Conservation (phyloP, 2,329 filamentous ascomycete species). For the Colletotrichum plurivorum region DNA sequence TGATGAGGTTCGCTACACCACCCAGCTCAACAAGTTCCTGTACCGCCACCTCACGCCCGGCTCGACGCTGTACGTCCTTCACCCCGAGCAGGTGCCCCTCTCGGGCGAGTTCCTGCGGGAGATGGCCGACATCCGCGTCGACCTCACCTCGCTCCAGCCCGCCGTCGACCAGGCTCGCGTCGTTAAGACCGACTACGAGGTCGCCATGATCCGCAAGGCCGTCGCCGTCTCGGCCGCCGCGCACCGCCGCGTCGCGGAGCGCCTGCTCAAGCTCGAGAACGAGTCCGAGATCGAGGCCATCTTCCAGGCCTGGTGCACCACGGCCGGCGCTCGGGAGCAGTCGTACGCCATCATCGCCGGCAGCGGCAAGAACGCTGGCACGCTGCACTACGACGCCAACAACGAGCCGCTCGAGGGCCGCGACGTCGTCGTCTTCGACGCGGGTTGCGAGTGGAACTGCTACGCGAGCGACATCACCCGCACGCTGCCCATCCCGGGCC, state of each 20-base stretch:
- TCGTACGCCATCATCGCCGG: constrained; percentile 93
- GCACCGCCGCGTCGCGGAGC: constrained; percentile 79
- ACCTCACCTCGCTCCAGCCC: constrained; percentile 69
- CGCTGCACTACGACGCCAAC: constrained; percentile 89
- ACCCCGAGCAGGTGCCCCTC: constrained; percentile 59
- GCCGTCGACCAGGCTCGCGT: constrained; percentile 87
- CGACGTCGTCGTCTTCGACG: constrained; percentile 86
- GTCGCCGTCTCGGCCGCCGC: constrained; percentile 84
- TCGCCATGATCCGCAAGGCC: constrained; percentile 84
- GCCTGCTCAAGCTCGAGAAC: constrained; percentile 74
- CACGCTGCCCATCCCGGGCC: constrained; percentile 83
- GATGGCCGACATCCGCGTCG: constrained; percentile 54
- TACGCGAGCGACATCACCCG: constrained; percentile 94
- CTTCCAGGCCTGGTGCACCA: constrained; percentile 81
- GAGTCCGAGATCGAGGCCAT: constrained; percentile 88
- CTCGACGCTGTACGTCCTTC: constrained; percentile 60
- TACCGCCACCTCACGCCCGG: constrained; percentile 51
- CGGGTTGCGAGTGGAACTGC: constrained; percentile 85
- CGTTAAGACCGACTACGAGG: constrained; percentile 88
- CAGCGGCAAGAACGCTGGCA: constrained; percentile 84
- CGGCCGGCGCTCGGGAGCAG: constrained; percentile 80
- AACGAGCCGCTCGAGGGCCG: constrained; percentile 78
- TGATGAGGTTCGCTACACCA: constrained; percentile 76
- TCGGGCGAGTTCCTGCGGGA: constrained; percentile 44
- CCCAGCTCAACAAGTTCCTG: constrained; percentile 64